phyloP scores from a whole-genome alignment of 2,329 filamentous ascomycete species.

The Arthrobotrys entomopaga region DNA sequence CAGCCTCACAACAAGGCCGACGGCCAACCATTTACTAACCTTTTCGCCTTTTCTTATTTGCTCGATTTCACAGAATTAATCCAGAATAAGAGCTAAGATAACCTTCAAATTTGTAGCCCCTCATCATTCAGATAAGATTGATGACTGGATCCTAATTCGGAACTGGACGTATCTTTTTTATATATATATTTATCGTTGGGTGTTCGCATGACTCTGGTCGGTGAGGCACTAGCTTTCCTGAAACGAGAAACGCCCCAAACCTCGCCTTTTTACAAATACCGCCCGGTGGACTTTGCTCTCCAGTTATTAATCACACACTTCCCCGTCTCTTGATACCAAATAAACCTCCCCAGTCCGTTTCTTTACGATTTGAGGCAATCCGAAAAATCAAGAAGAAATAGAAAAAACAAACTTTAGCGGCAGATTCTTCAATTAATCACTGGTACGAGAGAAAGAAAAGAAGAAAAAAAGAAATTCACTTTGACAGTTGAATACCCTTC shows the following conservation, averaged over 20 bases:
- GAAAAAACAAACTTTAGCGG: conserved; percentile 38
- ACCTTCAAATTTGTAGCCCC: not conserved
- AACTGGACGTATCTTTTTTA: conserved; percentile 8
- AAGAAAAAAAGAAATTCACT: conserved; percentile 30
- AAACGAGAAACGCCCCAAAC: conserved; percentile 53
- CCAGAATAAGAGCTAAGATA: conserved; percentile 30
- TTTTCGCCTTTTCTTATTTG: conserved; percentile 39
- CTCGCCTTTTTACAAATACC: conserved; percentile 54
- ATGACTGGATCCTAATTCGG: conserved; percentile 49
- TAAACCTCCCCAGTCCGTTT: conserved; percentile 15
- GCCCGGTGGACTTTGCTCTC: conserved; percentile 16
- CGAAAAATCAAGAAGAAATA: conserved; percentile 2
- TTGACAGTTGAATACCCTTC: conserved; percentile 32
- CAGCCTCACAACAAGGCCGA: conserved; percentile 31
- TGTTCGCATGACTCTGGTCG: conserved; percentile 49
- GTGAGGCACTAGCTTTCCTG: conserved; percentile 41
- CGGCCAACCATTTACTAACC: conserved; percentile 21
- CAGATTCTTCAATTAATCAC: conserved; percentile 5
- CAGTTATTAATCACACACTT: conserved; percentile 47
- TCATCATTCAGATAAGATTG: conserved; percentile 48
- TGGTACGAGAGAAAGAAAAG: conserved; percentile 22
- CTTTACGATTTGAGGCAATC: conserved; percentile 40
- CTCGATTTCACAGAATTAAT: conserved; percentile 27
- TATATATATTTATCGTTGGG: conserved; percentile 47
- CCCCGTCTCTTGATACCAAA: conserved; percentile 35